Evolutionary conservation across 1,284 basidiomycete genomes (phyloP).

Genomic region (Apiotrichum siamense): DNA sequence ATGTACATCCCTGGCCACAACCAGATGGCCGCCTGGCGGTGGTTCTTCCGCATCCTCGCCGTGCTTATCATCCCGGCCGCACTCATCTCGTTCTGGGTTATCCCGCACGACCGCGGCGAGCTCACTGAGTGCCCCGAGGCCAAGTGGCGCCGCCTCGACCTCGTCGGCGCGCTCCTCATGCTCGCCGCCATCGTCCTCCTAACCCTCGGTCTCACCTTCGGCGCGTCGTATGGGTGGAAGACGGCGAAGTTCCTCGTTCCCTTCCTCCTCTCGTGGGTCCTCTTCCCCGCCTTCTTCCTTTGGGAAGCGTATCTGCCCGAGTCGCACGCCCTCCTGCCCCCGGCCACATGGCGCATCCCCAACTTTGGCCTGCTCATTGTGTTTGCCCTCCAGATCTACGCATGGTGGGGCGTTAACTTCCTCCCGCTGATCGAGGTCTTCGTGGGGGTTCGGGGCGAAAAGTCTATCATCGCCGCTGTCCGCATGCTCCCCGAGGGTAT

Average conservation of each 20-base stretch:
- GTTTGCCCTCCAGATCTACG: conserved; percentile 33
- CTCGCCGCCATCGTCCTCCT: conserved; percentile 36
- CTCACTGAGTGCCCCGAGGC: conserved; percentile 4
- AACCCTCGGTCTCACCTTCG: conserved; percentile 42
- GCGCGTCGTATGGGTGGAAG: conserved; percentile 37
- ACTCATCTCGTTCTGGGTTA: conserved; percentile 14
- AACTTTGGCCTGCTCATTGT: conserved; percentile 40
- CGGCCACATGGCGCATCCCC: conserved; percentile 35
- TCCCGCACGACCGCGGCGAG: conserved; percentile 30
- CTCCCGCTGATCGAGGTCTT: conserved; percentile 23
- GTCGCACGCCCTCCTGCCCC: conserved; percentile 35
- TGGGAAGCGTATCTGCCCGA: conserved; percentile 31
- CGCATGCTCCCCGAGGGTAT: conserved; percentile 30
- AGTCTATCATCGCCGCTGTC: conserved; percentile 27
- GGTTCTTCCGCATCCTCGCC: conserved; percentile 33
- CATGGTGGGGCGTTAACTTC: conserved; percentile 34
- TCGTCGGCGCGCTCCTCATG: conserved; percentile 33
- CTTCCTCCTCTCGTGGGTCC: conserved; percentile 35
- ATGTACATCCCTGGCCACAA: conserved; percentile 41
- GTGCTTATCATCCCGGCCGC: conserved; percentile 29
- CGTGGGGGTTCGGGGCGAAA: conserved; percentile 16
- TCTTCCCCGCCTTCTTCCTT: conserved; percentile 34
- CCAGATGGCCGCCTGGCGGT: conserved; percentile 39
- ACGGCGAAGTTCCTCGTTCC: conserved; percentile 42
- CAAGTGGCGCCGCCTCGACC: conserved; percentile 36